phyloP scores from a whole-genome alignment of 352 stramenopile genomes.

The Phytophthora aleatoria region DNA sequence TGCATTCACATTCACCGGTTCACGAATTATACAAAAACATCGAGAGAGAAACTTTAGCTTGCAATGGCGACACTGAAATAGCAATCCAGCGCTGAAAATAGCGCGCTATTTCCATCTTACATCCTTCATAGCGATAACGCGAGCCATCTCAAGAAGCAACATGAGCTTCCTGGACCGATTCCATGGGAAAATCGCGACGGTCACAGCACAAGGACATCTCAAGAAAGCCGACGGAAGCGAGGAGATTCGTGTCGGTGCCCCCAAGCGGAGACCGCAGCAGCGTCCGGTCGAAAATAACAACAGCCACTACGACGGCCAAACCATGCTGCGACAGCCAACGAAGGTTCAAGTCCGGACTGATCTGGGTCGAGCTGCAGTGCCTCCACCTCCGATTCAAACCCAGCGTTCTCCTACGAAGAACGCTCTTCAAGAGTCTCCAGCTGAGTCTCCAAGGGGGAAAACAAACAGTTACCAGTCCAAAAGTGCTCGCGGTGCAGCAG shows the following conservation, averaged over 20 bases:
- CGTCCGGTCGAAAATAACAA: constrained; percentile 22
- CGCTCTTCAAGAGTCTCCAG: constrained; percentile 4
- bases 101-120: too few species aligned
- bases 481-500: constrained; percentile 12
- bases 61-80: too few species aligned
- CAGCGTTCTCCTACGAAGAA: constrained; percentile 17
- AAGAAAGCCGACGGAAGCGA: constrained; percentile 82
- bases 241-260: constrained; percentile 75
- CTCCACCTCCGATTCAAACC: constrained; percentile 15
- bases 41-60: too few species aligned
- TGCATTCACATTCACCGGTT: too few species aligned
- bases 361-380: background rate
- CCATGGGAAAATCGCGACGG: constrained; percentile 82
- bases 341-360: constrained; percentile 23
- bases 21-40: too few species aligned
- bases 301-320: constrained; percentile 21
- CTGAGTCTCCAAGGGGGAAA: constrained; percentile 24
- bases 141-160: background rate
- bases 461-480: constrained; percentile 16
- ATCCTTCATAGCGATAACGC: too few species aligned
- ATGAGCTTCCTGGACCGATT: constrained; percentile 89
- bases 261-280: constrained; percentile 51
- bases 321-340: constrained; percentile 27
- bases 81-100: too few species aligned
- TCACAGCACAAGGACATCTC: constrained; percentile 78